Conservation (phyloP, 768 basidiomycete genomes). For the Clitopilus hobsonii region DNA sequence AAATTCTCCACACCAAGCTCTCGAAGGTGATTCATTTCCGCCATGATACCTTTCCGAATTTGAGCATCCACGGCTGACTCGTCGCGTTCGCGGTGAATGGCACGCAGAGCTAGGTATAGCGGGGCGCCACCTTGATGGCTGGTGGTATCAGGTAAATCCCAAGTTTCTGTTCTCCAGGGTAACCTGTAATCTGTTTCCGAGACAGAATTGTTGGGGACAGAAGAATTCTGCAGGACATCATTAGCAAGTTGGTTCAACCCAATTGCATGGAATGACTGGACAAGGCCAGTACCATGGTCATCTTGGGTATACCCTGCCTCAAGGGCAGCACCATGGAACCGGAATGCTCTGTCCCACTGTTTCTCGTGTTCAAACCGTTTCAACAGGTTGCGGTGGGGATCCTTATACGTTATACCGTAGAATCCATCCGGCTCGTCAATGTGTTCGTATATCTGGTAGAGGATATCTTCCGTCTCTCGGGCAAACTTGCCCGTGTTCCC, state of each 20-base stretch:
- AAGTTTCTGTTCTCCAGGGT: slow-evolving; percentile 92
- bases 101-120: slow-evolving; percentile 76
- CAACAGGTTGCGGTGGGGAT: slow-evolving; percentile 77
- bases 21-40: slow-evolving; percentile 64
- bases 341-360: slow-evolving; percentile 89
- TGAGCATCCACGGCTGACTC: slow-evolving; percentile 37
- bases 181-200: slow-evolving; percentile 66
- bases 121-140: slow-evolving; percentile 46
- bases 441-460: slow-evolving; percentile 91
- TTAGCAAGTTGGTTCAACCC: slow-evolving; percentile 90
- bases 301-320: slow-evolving; percentile 50
- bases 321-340: slow-evolving; percentile 80
- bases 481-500: slow-evolving; percentile 17
- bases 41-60: slow-evolving; percentile 44
- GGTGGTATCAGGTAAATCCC: slow-evolving; percentile 81
- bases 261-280: slow-evolving; percentile 81
- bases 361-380: slow-evolving; percentile 89
- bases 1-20: slow-evolving; percentile 75
- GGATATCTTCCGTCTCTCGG: slow-evolving; percentile 52
- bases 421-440: slow-evolving; percentile 99
- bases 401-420: slow-evolving; percentile 81
- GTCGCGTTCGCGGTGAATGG: slow-evolving; percentile 78
- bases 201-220: slow-evolving; percentile 23
- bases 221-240: slow-evolving; percentile 46
- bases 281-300: slow-evolving; percentile 55